phyloP scores from a whole-genome alignment of 495 filamentous ascomycete genomes.

The Penicillium lagena region DNA sequence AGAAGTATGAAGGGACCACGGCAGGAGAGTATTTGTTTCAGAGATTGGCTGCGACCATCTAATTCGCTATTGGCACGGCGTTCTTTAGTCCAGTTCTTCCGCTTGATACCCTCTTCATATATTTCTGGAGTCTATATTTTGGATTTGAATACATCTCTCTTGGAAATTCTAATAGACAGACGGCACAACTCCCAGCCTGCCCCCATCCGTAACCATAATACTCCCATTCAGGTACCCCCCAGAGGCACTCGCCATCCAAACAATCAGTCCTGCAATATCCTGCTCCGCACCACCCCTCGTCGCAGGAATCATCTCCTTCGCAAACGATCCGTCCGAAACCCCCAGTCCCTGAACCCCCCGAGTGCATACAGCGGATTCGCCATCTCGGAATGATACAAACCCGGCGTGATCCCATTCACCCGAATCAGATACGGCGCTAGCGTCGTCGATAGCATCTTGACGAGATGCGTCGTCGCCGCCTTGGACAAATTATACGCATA shows the following conservation, averaged over 20 bases:
- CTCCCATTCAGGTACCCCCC: constrained; percentile 56
- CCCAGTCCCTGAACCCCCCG: constrained; percentile 12
- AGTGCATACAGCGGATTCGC: constrained; percentile 25
- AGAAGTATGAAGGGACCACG: constrained; percentile 74
- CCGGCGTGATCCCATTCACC: constrained; percentile 61
- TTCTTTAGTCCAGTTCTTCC: neutral
- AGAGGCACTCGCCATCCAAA: constrained; percentile 57
- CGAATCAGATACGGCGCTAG: constrained; percentile 54
- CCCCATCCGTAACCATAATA: constrained; percentile 55
- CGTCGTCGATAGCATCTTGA: constrained; percentile 51
- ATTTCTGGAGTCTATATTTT: too few relatives aligned
- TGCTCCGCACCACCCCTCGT: constrained; percentile 47
- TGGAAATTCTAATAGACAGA: constrained; percentile 30
- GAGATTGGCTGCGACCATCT: constrained; percentile 69
- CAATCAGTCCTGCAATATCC: constrained; percentile 57
- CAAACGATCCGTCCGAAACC: constrained; percentile 36
- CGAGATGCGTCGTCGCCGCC: constrained; percentile 55
- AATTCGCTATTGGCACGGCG: constrained; percentile 1
- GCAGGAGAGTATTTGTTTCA: constrained; percentile 79
- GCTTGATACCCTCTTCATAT: neutral
- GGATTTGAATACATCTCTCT: neutral
- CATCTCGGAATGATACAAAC: constrained; percentile 61
- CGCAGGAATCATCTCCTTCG: constrained; percentile 41
- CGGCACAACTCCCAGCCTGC: constrained; percentile 43
- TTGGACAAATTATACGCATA: constrained; percentile 62